These are phyloP conservation scores for Oxalis stricta DNA, from an alignment of 441 rosid genomes.

Conservation along the genomic window DNA sequence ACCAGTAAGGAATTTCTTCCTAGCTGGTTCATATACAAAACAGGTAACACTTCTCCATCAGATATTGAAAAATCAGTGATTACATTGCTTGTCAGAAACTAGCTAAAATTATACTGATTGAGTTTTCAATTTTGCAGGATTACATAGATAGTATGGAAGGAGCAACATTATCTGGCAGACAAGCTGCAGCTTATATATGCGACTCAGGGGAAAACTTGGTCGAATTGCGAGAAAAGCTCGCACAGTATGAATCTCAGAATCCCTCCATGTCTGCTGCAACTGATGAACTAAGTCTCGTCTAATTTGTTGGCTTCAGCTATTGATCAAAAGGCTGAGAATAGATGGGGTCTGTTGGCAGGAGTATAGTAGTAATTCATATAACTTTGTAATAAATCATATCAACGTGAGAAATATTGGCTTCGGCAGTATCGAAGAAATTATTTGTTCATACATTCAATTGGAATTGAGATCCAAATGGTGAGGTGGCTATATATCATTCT, in stretches of 20 bases:
- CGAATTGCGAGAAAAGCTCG: slow-evolving; percentile 49
- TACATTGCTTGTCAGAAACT: too few relatives aligned
- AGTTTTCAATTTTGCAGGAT: slow-evolving; percentile 36
- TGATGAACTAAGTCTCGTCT: slow-evolving; percentile 64
- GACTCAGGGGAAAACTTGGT: slow-evolving; percentile 67
- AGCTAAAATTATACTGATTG: not conserved
- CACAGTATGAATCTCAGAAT: slow-evolving; percentile 20
- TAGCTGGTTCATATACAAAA: slow-evolving; percentile 86
- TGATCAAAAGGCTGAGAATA: not conserved
- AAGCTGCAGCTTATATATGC: slow-evolving; percentile 76
- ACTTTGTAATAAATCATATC: not conserved
- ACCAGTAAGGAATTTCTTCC: slow-evolving; percentile 81
- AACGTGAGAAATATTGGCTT: not conserved
- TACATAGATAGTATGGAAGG: slow-evolving; percentile 99
- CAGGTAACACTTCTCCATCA: slow-evolving; percentile 36
- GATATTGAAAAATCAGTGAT: too few relatives aligned
- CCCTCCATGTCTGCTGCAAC: slow-evolving; percentile 10
- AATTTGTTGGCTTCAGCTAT: not conserved
- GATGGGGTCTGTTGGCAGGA: not conserved
- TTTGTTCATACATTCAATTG: too few relatives aligned
- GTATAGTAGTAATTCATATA: not conserved
- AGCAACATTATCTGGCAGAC: slow-evolving; percentile 86
- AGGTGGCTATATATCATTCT: too few relatives aligned
- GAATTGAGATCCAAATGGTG: too few relatives aligned
- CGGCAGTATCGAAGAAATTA: too few relatives aligned